Percentiles rank a stretch among this genome's conserved stretches.
Evolutionary conservation across 768 basidiomycete species (phyloP).

Genomic region (Hygrocybe coccinea): DNA sequence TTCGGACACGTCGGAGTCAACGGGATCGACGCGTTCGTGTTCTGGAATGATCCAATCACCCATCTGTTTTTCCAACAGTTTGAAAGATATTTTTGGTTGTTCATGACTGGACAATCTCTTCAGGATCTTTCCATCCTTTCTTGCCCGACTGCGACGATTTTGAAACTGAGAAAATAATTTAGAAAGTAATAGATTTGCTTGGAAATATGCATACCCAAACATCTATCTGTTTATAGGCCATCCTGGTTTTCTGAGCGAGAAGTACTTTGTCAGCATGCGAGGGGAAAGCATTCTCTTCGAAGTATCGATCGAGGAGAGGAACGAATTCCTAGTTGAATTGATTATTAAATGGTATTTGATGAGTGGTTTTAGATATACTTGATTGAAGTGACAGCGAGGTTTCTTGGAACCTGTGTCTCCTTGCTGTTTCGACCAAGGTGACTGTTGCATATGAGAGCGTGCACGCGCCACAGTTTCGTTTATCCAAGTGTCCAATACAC

Average conservation of each 20-base stretch:
- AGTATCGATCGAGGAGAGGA: constrained; percentile 45
- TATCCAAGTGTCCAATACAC: no score
- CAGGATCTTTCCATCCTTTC: constrained; percentile 24
- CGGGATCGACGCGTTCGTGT: constrained; percentile 6
- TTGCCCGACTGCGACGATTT: constrained; percentile 44
- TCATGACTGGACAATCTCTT: constrained; percentile 17
- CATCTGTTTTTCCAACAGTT: constrained; percentile 26
- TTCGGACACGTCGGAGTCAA: constrained; percentile 12
- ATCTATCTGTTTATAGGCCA: constrained; percentile 46
- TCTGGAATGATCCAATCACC: constrained; percentile 21
- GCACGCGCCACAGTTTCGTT: no score
- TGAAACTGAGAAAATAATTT: no score
- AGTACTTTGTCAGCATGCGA: constrained; percentile 34
- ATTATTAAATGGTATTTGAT: no score
- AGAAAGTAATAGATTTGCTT: no score
- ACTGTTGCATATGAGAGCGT: no score
- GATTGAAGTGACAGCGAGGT: no score
- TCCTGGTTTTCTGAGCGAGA: constrained; percentile 40
- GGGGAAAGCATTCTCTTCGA: constrained; percentile 45
- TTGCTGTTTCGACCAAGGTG: no score
- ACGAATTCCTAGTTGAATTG: constrained; percentile 50
- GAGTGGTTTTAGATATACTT: no score
- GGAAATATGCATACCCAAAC: constrained; percentile 53
- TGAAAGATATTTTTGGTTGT: constrained; percentile 20
- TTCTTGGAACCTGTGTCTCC: no score